Evolutionary conservation across 2,329 filamentous ascomycete species (phyloP), one percentile per base, ranked within the genome.

Genomic region (Coniosporium tulheliwenetii): DNA sequence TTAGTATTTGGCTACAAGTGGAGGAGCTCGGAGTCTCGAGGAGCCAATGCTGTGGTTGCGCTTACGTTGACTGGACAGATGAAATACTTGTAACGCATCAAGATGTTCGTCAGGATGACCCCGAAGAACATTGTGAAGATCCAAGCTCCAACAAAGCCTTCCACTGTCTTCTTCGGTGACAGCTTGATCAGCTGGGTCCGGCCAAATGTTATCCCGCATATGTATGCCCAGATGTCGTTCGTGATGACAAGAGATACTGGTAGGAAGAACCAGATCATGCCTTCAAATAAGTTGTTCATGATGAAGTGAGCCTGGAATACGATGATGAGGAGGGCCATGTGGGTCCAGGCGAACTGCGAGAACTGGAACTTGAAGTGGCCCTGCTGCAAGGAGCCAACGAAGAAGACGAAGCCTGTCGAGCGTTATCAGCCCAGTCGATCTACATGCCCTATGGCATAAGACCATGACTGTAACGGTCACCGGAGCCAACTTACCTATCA

Each of bases 241-340:
- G 85, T 95, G 58, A 98, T 94, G 59, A 98, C 91, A 52, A 98
- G 75, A 40, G 85, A 81, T 7, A 85, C 87, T 7, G 91, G 91
- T 36, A 98, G 66, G 73, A 96, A 95, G 71, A 98, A 96, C 91
- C 91, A 98, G 59, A 98, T 93, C 83, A 98, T 86, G 66, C 91
- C 91, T 66, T 98, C 91, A 52, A 98, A 93, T 49, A 98, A 82
- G 63, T 98, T 98, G 73, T 98, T 98, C 85, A 98, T 96, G 66
- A 96, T 85, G 61, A 98, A 98, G 61, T 98, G 91, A 10, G 91
- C 87, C 63, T 98, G 87, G 5, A 94, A 87, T 33, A 96, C 89
- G 53, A 98, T 95, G 54, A 98, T 71, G 68, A 93, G 96, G 14
- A 98, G 75, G 5, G 93, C 91, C 87, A 98, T 96, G 61, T 98